Evolutionary conservation across 164 flowering plant species (phyloP), one percentile per base, ranked within the genome.

Genomic region (Houttuynia cordata): DNA sequence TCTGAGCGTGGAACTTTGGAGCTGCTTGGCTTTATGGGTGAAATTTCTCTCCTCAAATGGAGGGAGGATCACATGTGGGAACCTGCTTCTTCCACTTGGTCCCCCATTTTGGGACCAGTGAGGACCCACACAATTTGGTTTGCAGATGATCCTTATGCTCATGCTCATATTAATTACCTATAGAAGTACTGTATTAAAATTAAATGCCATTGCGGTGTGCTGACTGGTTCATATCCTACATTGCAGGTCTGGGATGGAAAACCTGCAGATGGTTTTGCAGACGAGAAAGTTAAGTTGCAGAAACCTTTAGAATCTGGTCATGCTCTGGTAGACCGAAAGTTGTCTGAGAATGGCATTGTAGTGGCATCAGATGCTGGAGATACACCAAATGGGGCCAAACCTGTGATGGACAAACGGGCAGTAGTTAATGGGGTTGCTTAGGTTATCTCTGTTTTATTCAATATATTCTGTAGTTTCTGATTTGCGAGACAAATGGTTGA

Each of bases 191-290:
- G n/a, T n/a, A n/a, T n/a, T n/a, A n/a, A n/a, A n/a, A 23, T 23
- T 24, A 15, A 23, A n/a, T 56, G 37, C 39, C 58, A 56, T 12
- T 12, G 7, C 0, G 18, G n/a, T 24, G 24, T 57, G 21, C 40
- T 57, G 45, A 9, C 23, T 57, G 40, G 19, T 8, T 37, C 34
- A 10, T 7, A 37, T 25, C 40, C 1, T 37, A 7, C 10, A 17
- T 4, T 65, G 42, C 77, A 83, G 88, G 80, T 74, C 0, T 81
- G 81, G 88, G 88, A 80, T 68, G 87, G 83, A 41, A 84, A 83
- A 67, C 62, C 68, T 0, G 10, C 63, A 18, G 75, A 74, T 52
- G 64, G 24, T 42, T 34, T 62, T 25, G 55, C 22, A 40, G 60
- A 64, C 61, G 85, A 80, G 40, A 79, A 79, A 64, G 84, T 50